Evolutionary conservation across 108 stramenopile genomes (phyloP), one percentile per base, ranked within the genome.

Genomic region (Skeletonema potamos): DNA sequence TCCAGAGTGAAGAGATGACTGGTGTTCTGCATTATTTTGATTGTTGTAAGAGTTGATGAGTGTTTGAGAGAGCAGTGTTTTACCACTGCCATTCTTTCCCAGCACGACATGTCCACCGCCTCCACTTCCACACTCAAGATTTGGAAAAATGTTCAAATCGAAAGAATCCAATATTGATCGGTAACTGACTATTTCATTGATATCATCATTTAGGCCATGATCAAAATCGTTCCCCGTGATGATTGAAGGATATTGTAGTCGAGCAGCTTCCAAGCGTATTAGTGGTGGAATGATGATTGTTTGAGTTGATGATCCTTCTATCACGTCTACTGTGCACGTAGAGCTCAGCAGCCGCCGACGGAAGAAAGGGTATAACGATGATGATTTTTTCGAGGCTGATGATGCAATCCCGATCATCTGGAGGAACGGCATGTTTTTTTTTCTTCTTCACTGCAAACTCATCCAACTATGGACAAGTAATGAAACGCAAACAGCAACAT

Each of bases 61-160:
- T 18, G 63, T 41, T 9, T 48, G 62, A 6, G 64, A 72, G 10
- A 85, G 75, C 18, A 85, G 58, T 39, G 82, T 74, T 57, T 87
- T 87, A 1, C 85, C 87, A 9, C 58, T 58, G 6, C 65, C 84
- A 48, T 89, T 89, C 22, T 79, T 66, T 0, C 87, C 87, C 48
- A 89, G 54, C 2, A 87, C 39, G n/a, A 79, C 70, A 55, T 89
- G 86, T 13, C 88, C 86, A 12, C 88, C 86, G 7, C 79, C 77
- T 54, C 63, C 70, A 22, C 58, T 33, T 30, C 57, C 57, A 27
- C 66, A 62, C 28, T 66, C 70, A 6, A 66, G 41, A 62, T 79
- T 79, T 15, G 77, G 70, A 44, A 43, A 54, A n/a, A 79, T 62
- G 41, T 62, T 61, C 46, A 79, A 27, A 55, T 79, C 48, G 26